A percentile compares a stretch with the other conserved stretches of the same genome.
Conservation (phyloP, 192 early-diverging fungal species). For the Linnemannia hyalina region DNA sequence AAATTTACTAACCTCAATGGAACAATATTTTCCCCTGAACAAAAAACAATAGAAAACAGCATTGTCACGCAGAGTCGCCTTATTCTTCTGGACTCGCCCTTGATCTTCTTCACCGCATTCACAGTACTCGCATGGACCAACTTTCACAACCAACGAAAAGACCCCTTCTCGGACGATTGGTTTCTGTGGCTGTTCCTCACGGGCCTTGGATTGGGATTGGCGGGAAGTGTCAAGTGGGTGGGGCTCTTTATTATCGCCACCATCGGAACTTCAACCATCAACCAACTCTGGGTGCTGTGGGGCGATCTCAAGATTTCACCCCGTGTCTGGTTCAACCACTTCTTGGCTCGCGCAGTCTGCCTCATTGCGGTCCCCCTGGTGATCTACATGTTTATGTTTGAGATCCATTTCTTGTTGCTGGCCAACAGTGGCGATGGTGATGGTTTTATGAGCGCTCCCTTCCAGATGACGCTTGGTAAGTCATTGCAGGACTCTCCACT, state of each 20-base stretch:
- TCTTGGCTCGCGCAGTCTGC: slow-evolving; percentile 85
- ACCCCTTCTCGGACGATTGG: slow-evolving; percentile 85
- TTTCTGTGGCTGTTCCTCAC: slow-evolving; percentile 89
- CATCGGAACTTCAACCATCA: slow-evolving; percentile 86
- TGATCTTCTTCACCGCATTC: slow-evolving; percentile 89
- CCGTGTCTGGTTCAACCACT: slow-evolving; percentile 70
- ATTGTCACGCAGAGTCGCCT: slow-evolving; percentile 91
- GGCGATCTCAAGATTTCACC: slow-evolving; percentile 75
- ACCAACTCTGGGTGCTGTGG: slow-evolving; percentile 90
- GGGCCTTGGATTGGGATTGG: slow-evolving; percentile 82
- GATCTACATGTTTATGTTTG: slow-evolving; percentile 89
- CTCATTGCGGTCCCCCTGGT: slow-evolving; percentile 84
- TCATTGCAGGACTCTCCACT: slow-evolving; percentile 60
- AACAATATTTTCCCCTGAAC: no score
- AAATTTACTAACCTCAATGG: no score
- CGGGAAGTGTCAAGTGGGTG: slow-evolving; percentile 93
- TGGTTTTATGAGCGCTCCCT: slow-evolving; percentile 90
- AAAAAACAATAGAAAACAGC: slow-evolving; percentile 77
- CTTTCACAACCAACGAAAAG: slow-evolving; percentile 78
- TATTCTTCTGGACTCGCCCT: slow-evolving; percentile 91
- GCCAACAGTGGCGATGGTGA: slow-evolving; percentile 86
- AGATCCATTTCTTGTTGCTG: slow-evolving; percentile 90
- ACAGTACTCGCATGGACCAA: slow-evolving; percentile 88
- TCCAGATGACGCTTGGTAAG: slow-evolving; percentile 89
- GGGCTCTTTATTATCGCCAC: slow-evolving; percentile 91